These are phyloP conservation scores for Yamadazyma sp. DNA, from an alignment of 1,139 yeast species.

Conservation along the genomic window DNA sequence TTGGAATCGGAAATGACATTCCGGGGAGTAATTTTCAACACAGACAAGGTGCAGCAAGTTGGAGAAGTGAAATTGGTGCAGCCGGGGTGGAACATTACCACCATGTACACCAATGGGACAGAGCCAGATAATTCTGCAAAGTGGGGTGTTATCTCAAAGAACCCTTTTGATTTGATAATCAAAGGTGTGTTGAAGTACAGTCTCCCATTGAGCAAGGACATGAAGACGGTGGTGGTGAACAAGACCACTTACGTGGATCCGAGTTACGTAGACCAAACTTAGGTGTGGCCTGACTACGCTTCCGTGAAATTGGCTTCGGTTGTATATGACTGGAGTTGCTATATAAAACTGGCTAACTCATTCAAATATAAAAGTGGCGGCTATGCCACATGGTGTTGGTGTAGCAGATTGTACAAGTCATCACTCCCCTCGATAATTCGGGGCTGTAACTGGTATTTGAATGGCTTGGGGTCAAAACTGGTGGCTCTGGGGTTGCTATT, in stretches of 20 bases:
- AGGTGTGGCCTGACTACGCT: too few species aligned
- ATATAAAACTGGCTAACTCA: too few species aligned
- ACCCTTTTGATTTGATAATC: conserved; percentile 84
- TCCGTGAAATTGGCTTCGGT: too few species aligned
- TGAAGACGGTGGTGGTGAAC: conserved; percentile 61
- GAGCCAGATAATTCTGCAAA: conserved; percentile 49
- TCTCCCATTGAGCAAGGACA: conserved; percentile 61
- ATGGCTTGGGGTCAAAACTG: conserved; percentile 57
- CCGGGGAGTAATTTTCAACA: conserved; percentile 74
- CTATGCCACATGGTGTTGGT: conserved; percentile 7
- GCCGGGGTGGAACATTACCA: conserved; percentile 70
- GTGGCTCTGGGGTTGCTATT: conserved; percentile 54
- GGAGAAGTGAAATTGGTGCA: conserved; percentile 71
- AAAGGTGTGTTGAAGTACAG: conserved; percentile 81
- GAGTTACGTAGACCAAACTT: conserved; percentile 9
- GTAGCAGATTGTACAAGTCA: conserved; percentile 18
- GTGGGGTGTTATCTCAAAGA: conserved; percentile 75
- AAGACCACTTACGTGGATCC: conserved; percentile 64
- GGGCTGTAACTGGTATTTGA: conserved; percentile 33
- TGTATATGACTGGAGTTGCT: too few species aligned
- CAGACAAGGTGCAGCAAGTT: conserved; percentile 54
- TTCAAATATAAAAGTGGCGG: background rate
- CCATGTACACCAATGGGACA: conserved; percentile 12
- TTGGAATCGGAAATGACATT: conserved; percentile 76
- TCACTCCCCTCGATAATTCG: conserved; percentile 22